Percentiles rank a stretch among this genome's conserved stretches.
Evolutionary conservation across 129 eudicot genomes (phyloP).

Genomic region (Apium graveolens): DNA sequence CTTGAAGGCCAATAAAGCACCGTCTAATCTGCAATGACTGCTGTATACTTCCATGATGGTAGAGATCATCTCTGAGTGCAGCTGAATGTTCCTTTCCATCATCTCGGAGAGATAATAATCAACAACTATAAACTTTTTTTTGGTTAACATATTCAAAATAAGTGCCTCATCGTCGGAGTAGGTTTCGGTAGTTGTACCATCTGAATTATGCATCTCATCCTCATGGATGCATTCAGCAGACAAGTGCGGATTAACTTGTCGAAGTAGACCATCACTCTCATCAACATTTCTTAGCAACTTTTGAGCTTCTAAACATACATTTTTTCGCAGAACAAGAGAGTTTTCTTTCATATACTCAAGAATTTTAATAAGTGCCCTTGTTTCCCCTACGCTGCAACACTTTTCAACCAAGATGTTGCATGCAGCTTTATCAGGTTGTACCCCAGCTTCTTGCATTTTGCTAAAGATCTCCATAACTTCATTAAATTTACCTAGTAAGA

Average conservation of each 20-base stretch:
- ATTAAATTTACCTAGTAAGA: conserved; percentile 48
- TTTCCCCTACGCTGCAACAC: conserved; percentile 61
- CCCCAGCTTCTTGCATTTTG: conserved; percentile 91
- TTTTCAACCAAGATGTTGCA: conserved; percentile 71
- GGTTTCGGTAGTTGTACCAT: conserved; percentile 10
- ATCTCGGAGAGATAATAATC: conserved; percentile 46
- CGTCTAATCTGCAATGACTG: conserved; percentile 28
- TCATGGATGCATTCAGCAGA: conserved; percentile 20
- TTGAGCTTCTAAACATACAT: conserved; percentile 50
- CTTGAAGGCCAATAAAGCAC: conserved; percentile 61
- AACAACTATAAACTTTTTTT: conserved; percentile 49
- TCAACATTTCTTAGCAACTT: conserved; percentile 46
- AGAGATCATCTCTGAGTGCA: conserved; percentile 43
- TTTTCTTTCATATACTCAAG: conserved; percentile 76
- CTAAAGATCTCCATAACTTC: conserved; percentile 65
- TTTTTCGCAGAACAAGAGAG: conserved; percentile 62
- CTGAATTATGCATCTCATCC: conserved; percentile 12
- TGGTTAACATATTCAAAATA: conserved; percentile 33
- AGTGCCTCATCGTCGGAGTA: conserved; percentile 39
- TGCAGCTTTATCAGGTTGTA: conserved; percentile 86
- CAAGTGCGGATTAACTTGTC: conserved; percentile 68
- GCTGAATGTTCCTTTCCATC: conserved; percentile 31
- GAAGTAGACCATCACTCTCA: conserved; percentile 41
- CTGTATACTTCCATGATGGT: conserved; percentile 42
- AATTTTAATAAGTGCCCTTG: conserved; percentile 47